phyloP scores from a whole-genome alignment of 1,284 basidiomycete genomes.

The Abortiporus biennis region DNA sequence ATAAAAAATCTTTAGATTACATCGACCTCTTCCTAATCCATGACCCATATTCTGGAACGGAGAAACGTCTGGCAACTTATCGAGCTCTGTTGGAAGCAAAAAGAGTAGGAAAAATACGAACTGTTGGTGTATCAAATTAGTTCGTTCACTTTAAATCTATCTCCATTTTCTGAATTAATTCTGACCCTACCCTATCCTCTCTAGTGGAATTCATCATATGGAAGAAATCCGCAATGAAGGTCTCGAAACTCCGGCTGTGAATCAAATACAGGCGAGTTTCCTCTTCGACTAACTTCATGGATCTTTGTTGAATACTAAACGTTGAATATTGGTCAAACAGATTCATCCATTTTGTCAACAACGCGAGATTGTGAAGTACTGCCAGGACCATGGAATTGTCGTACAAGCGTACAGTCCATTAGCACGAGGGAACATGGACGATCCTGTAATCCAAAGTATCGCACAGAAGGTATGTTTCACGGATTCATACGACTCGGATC shows the following conservation, averaged over 20 bases:
- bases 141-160: slow-evolving; percentile 40
- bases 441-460: slow-evolving; percentile 36
- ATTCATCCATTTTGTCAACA: slow-evolving; percentile 86
- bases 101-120: slow-evolving; percentile 43
- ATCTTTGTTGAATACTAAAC: too few species aligned
- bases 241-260: slow-evolving; percentile 63
- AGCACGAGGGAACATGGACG: slow-evolving; percentile 33
- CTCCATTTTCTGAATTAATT: not conserved
- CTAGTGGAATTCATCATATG: slow-evolving; percentile 70
- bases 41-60: slow-evolving; percentile 38
- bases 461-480: slow-evolving; percentile 29
- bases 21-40: slow-evolving; percentile 62
- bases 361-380: slow-evolving; percentile 73
- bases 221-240: slow-evolving; percentile 66
- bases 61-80: slow-evolving; percentile 39
- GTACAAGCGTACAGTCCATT: slow-evolving; percentile 64
- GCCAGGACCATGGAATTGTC: slow-evolving; percentile 59
- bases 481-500: too few species aligned
- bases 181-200: slow-evolving; percentile 18
- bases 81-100: slow-evolving; percentile 39
- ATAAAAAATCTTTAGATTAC: not conserved
- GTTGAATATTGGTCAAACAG: slow-evolving; percentile 27
- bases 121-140: slow-evolving; percentile 65
- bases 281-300: not conserved
- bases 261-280: slow-evolving; percentile 71